Evolutionary conservation across 2,329 filamentous ascomycete species (phyloP).

Genomic region (Emergomyces africanus): DNA sequence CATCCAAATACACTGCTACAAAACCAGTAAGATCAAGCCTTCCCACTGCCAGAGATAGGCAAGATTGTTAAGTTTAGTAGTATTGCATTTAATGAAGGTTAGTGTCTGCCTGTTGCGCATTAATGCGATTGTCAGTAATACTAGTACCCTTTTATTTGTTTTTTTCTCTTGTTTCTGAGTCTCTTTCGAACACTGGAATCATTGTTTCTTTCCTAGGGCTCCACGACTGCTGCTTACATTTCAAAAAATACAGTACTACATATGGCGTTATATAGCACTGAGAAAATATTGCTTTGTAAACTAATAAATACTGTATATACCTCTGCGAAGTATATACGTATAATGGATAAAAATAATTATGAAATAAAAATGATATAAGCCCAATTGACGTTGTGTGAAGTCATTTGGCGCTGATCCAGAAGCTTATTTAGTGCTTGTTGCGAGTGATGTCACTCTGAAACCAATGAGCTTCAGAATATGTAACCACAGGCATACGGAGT

Average conservation of each 20-base stretch:
- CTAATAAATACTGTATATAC: background rate
- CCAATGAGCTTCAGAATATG: background rate
- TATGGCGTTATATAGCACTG: too few relatives aligned
- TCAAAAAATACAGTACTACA: background rate
- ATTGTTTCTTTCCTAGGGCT: background rate
- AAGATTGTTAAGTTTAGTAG: too few relatives aligned
- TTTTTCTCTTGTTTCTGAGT: background rate
- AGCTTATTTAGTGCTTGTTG: background rate
- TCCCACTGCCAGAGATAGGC: background rate
- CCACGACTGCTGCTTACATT: background rate
- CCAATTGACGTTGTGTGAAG: too few relatives aligned
- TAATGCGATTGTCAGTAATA: too few relatives aligned
- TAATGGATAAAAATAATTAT: background rate
- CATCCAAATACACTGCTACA: background rate
- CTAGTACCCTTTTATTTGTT: too few relatives aligned
- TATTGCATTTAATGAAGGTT: too few relatives aligned
- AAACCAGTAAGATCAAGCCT: background rate
- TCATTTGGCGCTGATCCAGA: too few relatives aligned
- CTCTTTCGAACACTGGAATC: background rate
- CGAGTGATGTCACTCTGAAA: background rate
- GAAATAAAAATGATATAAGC: too few relatives aligned
- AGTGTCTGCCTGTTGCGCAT: too few relatives aligned
- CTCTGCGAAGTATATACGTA: background rate
- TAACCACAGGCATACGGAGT: background rate
- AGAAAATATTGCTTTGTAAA: too few relatives aligned